These are phyloP conservation scores for Beauveria caledonica DNA, from an alignment of 2,329 filamentous ascomycete genomes.

Conservation along the genomic window DNA sequence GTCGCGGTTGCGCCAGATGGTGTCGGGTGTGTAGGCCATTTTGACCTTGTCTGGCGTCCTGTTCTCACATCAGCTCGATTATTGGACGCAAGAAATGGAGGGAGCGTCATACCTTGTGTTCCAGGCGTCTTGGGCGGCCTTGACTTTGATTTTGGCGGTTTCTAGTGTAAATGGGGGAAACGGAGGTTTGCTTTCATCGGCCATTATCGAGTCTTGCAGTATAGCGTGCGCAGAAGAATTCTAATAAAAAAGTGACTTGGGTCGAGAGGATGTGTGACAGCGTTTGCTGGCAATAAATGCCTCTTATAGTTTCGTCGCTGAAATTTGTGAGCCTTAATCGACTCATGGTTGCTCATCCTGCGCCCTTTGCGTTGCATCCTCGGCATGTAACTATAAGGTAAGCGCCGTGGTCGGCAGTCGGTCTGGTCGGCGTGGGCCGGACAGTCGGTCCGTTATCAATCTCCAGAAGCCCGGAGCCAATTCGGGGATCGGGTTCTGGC, in stretches of 20 bases:
- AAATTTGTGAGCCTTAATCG: neutral
- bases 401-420: neutral
- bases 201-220: neutral
- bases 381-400: neutral
- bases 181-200: constrained; percentile 22
- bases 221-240: too few species aligned
- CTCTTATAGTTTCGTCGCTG: neutral
- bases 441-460: neutral
- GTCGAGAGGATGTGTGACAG: neutral
- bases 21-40: constrained; percentile 65
- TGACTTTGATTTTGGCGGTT: constrained; percentile 67
- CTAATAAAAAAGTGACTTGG: too few species aligned
- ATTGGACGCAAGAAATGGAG: neutral
- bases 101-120: constrained; percentile 53
- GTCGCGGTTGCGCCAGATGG: constrained; percentile 73
- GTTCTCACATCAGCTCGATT: neutral
- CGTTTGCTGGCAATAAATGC: neutral
- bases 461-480: neutral
- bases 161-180: constrained; percentile 67
- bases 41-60: constrained; percentile 53
- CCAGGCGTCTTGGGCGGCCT: constrained; percentile 76
- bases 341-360: neutral
- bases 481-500: neutral
- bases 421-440: neutral
- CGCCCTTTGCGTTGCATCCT: neutral